These are phyloP conservation scores for Cryptococcus floricola DNA, from an alignment of 1,284 basidiomycete species.

Conservation along the genomic window DNA sequence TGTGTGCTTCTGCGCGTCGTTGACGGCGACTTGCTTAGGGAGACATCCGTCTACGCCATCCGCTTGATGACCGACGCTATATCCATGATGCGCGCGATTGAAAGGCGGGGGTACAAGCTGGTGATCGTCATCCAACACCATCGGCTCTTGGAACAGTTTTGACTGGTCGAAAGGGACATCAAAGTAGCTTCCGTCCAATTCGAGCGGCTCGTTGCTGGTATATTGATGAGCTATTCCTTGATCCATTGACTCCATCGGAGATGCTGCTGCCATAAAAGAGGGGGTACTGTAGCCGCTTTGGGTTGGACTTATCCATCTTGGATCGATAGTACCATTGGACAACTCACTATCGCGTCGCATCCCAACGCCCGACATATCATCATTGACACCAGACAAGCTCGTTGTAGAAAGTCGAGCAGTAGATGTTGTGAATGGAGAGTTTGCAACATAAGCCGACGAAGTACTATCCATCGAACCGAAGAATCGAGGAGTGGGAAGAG, in stretches of 20 bases:
- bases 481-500: background rate
- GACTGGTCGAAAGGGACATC: background rate
- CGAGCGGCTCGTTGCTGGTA: too few species aligned
- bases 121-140: background rate
- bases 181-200: background rate
- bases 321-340: background rate
- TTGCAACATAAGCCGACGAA: background rate
- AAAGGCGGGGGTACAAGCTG: background rate
- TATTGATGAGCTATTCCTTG: background rate
- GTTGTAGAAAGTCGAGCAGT: background rate
- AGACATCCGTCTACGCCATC: background rate
- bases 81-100: background rate
- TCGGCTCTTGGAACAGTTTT: background rate
- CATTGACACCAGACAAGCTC: background rate
- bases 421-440: background rate
- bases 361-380: background rate
- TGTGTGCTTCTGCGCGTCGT: background rate
- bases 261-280: background rate
- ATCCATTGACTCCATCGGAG: background rate
- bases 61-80: background rate
- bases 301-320: background rate
- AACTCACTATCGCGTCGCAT: background rate
- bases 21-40: background rate
- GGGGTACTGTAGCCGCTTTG: background rate
- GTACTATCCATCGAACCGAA: background rate